These are phyloP conservation scores for Melastoma candidum DNA, from an alignment of 441 rosid species.

Conservation along the genomic window DNA sequence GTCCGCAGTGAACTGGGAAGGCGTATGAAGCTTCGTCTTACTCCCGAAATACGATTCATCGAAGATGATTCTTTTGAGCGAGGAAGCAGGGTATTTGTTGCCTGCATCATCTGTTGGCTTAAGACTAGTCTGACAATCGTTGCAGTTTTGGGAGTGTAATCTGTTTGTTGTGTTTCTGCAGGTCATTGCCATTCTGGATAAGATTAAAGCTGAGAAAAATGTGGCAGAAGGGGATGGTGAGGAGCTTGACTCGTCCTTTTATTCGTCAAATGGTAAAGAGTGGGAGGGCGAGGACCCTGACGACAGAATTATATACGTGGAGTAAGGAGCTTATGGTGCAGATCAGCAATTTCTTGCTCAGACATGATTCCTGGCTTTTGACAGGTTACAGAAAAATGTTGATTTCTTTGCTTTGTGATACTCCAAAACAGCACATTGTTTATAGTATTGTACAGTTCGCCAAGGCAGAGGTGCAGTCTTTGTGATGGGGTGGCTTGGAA, in stretches of 20 bases:
- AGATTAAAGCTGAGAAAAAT: slow-evolving; percentile 55
- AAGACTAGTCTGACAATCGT: no score
- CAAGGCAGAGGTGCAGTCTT: no score
- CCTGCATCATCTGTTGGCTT: background rate
- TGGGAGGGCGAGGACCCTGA: slow-evolving; percentile 64
- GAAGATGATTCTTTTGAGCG: slow-evolving; percentile 80
- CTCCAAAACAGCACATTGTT: no score
- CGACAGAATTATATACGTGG: slow-evolving; percentile 65
- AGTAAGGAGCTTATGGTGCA: slow-evolving; percentile 3
- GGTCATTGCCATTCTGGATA: slow-evolving; percentile 83
- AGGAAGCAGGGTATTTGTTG: slow-evolving; percentile 69
- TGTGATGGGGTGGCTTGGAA: no score
- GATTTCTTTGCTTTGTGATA: no score
- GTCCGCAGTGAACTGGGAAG: slow-evolving; percentile 69
- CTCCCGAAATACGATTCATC: slow-evolving; percentile 79
- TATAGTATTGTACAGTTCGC: no score
- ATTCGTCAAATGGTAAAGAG: slow-evolving; percentile 31
- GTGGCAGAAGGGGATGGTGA: slow-evolving; percentile 21
- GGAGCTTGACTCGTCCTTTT: slow-evolving; percentile 22
- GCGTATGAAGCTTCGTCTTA: slow-evolving; percentile 79
- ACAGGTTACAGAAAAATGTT: no score
- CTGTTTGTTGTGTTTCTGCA: slow-evolving; percentile 18
- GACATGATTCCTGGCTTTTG: no score
- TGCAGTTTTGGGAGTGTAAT: no score
- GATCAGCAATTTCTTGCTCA: no score